Evolutionary conservation across 305 asterid genomes (phyloP), one percentile per base, ranked within the genome.

Genomic region (Fraxinus latifolia): DNA sequence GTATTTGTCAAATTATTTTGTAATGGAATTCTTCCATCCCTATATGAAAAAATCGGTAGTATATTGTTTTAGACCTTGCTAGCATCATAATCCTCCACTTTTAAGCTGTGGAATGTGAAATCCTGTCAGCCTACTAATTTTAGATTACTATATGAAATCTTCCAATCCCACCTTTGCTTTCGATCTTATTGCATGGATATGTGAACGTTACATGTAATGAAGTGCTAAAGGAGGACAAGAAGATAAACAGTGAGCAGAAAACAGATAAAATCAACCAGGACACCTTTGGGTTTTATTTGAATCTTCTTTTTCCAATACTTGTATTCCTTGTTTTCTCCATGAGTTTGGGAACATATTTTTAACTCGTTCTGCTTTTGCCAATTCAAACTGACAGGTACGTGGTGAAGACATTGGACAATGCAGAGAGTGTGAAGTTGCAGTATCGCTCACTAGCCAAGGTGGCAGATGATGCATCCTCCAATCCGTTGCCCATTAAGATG

Each of bases 391-490:
- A 31, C 89, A 95, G 99, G 98, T 96, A 93, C 3, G 98, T 96
- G 14, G 98, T 96, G 27, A 96, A 96, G 94, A 96, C 99, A 21
- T 55, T 96, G 90, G 99, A 96, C 87, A 96, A 92, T 87, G 98
- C 98, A 71, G 99, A 96, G 90, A 94, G 98, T 44, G 98, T 96
- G 87, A 94, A 96, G 87, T 83, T 96, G 89, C 99, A 96, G 78
- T 96, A 96, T 81, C 97, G 98, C 1, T 94, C 98, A 72, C 91
- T 96, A 23, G 93, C 95, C 80, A 96, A 91, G 85, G 92, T 91
- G 77, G 36, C 90, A 5, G 95, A 91, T 27, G 84, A 77, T 70
- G 85, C 81, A 73, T 87, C 94, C 73, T 78, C 88, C 8, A 94
- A 89, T 81, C 88, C 91, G 33, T 86, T 82, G 68, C 87, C 93